phyloP scores from a whole-genome alignment of 2,329 filamentous ascomycete genomes.

The Xylariomycetidae sp. region DNA sequence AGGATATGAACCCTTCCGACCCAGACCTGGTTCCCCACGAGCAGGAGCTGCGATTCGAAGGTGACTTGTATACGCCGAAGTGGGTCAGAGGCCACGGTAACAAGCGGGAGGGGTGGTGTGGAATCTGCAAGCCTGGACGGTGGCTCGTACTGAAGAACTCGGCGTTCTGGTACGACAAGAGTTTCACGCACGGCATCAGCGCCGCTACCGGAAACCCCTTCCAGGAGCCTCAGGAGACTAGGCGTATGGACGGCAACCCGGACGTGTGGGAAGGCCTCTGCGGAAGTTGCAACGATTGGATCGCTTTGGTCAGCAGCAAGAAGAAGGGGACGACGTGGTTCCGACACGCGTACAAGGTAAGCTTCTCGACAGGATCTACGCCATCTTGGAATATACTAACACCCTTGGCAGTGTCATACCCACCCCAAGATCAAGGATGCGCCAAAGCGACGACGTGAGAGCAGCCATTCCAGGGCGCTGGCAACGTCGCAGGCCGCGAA shows the following conservation, averaged over 20 bases:
- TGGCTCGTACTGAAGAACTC: slow-evolving; percentile 89
- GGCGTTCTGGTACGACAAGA: slow-evolving; percentile 91
- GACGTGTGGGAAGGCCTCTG: slow-evolving; percentile 79
- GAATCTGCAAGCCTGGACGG: slow-evolving; percentile 76
- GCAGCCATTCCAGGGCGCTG: slow-evolving; percentile 41
- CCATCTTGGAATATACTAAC: no score
- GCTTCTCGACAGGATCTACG: not conserved
- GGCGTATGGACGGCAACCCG: slow-evolving; percentile 72
- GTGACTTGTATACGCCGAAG: slow-evolving; percentile 74
- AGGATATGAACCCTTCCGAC: slow-evolving; percentile 76
- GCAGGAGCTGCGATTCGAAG: slow-evolving; percentile 71
- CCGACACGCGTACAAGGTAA: slow-evolving; percentile 79
- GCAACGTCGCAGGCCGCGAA: slow-evolving; percentile 39
- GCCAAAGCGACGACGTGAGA: slow-evolving; percentile 61
- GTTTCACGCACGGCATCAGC: slow-evolving; percentile 81
- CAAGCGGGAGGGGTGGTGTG: slow-evolving; percentile 85
- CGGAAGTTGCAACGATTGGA: slow-evolving; percentile 73
- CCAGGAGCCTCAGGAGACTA: slow-evolving; percentile 67
- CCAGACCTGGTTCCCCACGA: slow-evolving; percentile 71
- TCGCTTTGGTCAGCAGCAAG: slow-evolving; percentile 75
- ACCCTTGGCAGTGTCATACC: slow-evolving; percentile 54
- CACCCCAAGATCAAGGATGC: slow-evolving; percentile 67
- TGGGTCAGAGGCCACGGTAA: slow-evolving; percentile 84
- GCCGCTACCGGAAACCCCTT: slow-evolving; percentile 74
- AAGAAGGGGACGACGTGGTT: slow-evolving; percentile 94